These are phyloP conservation scores for Apiospora pterosperma DNA, from an alignment of 2,329 filamentous ascomycete genomes.

Conservation along the genomic window DNA sequence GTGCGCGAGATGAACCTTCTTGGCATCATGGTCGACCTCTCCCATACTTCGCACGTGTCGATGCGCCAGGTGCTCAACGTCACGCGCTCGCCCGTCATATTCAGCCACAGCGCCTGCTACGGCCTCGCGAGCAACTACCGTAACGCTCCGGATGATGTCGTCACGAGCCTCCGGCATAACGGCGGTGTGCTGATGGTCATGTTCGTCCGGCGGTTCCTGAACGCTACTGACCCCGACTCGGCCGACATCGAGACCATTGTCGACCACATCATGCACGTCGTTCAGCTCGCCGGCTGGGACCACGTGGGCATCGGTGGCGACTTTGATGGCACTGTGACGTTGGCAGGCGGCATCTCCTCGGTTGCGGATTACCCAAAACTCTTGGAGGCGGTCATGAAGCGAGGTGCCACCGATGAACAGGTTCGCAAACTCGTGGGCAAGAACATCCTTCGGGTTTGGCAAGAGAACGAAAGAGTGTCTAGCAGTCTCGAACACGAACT, in stretches of 20 bases:
- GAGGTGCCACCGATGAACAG: too few relatives aligned
- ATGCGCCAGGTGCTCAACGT: conserved; percentile 23
- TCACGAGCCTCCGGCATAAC: conserved; percentile 15
- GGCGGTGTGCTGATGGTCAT: conserved; percentile 22
- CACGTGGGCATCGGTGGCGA: conserved; percentile 32
- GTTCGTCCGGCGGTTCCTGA: conserved; percentile 17
- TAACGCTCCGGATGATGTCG: conserved; percentile 45
- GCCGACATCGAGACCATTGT: conserved; percentile 17
- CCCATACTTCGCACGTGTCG: conserved; percentile 59
- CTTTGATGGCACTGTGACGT: conserved; percentile 32
- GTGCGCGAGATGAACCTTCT: conserved; percentile 66
- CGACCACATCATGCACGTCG: conserved; percentile 31
- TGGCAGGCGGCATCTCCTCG: too few relatives aligned
- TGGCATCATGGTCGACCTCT: conserved; percentile 65
- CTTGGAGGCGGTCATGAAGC: too few relatives aligned
- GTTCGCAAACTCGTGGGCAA: too few relatives aligned
- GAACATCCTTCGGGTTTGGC: too few relatives aligned
- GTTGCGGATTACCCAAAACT: too few relatives aligned
- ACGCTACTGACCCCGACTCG: conserved; percentile 9
- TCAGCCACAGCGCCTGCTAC: background rate
- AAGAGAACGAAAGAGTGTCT: too few relatives aligned
- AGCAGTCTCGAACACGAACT: too few relatives aligned
- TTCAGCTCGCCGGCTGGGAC: conserved; percentile 18
- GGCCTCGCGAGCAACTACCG: conserved; percentile 23
- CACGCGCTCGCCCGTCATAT: background rate